phyloP scores from a whole-genome alignment of 306 rosid genomes.

The Canavalia gladiata region DNA sequence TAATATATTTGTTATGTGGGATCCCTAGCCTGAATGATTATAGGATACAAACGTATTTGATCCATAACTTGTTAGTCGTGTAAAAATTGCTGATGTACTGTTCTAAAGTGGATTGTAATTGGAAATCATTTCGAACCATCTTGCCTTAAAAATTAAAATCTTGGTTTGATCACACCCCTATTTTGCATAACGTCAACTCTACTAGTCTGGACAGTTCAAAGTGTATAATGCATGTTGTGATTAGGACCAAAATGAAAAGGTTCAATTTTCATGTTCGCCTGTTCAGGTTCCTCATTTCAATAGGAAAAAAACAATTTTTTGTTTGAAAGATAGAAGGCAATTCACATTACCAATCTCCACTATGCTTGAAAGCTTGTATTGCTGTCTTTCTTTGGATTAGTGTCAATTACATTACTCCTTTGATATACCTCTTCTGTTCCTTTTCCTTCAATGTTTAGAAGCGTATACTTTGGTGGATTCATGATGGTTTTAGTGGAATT shows the following conservation, averaged over 20 bases:
- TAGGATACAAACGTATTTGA: background rate
- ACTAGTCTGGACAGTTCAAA: background rate
- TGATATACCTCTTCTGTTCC: background rate
- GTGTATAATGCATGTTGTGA: background rate
- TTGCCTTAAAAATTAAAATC: conserved; percentile 15
- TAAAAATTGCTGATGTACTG: background rate
- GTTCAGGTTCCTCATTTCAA: background rate
- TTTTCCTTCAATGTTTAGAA: conserved; percentile 20
- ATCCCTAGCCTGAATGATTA: background rate
- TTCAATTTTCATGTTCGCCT: too few relatives aligned
- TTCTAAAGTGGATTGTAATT: background rate
- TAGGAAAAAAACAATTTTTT: background rate
- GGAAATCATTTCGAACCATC: background rate
- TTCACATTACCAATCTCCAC: background rate
- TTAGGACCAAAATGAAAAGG: background rate
- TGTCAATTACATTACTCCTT: background rate
- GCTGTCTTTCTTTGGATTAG: background rate
- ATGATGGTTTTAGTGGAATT: conserved; percentile 21
- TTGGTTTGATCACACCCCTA: background rate
- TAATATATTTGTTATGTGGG: background rate
- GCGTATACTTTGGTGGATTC: background rate
- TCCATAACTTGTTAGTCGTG: conserved; percentile 1
- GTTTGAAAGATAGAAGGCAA: conserved; percentile 8
- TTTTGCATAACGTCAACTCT: background rate
- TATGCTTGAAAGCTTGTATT: background rate